Conservation (phyloP, 2,329 filamentous ascomycete genomes). For the Aureobasidium zeae region DNA sequence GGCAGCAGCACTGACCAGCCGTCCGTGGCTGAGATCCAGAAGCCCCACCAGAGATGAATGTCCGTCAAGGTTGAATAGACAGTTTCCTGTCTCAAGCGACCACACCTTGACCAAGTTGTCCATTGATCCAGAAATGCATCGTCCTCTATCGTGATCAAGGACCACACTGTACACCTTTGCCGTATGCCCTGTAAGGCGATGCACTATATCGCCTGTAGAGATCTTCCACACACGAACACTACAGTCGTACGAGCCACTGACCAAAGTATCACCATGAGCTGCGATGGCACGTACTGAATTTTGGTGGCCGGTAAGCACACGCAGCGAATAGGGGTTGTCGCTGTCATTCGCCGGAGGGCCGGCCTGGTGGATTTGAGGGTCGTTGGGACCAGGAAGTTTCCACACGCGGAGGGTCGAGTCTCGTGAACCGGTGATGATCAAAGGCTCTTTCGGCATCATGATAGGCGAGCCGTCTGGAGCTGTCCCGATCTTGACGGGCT, state of each 20-base stretch:
- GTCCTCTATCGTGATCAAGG: constrained; percentile 78
- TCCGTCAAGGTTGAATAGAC: constrained; percentile 83
- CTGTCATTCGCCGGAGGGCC: constrained; percentile 62
- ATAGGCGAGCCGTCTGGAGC: constrained; percentile 62
- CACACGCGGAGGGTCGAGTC: constrained; percentile 92
- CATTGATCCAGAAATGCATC: constrained; percentile 97
- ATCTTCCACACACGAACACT: constrained; percentile 96
- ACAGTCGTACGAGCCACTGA: constrained; percentile 93
- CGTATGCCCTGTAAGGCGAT: constrained; percentile 75
- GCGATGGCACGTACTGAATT: constrained; percentile 96
- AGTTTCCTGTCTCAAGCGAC: constrained; percentile 78
- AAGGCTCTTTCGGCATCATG: constrained; percentile 85
- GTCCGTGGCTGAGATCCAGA: constrained; percentile 78
- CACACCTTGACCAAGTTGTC: constrained; percentile 97
- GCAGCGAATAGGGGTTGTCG: constrained; percentile 91
- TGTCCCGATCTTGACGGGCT: constrained; percentile 70
- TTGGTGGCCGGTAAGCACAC: constrained; percentile 73
- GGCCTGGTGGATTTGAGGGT: constrained; percentile 68
- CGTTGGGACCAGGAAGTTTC: constrained; percentile 76
- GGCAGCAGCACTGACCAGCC: constrained; percentile 87
- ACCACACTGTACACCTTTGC: constrained; percentile 98
- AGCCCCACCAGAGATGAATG: constrained; percentile 88
- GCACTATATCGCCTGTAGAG: constrained; percentile 80
- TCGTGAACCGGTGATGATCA: constrained; percentile 94
- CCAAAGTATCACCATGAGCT: constrained; percentile 87